Evolutionary conservation across 768 basidiomycete species (phyloP).

Genomic region (Amanita inopinata): DNA sequence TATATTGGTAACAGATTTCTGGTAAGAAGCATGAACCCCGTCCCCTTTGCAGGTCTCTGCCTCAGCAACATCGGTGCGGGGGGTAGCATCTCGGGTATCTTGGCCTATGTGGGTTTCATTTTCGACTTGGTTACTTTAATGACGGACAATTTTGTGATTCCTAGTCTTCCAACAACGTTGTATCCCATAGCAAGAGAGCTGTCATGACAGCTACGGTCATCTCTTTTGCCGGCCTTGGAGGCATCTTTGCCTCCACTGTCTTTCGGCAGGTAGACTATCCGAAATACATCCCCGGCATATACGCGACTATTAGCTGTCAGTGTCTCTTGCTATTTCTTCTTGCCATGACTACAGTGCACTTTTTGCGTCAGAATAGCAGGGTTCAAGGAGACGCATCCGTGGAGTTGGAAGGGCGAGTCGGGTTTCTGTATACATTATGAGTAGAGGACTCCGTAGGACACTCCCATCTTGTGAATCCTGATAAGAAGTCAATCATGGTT

Average conservation of each 20-base stretch:
- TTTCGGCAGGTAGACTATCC: slow-evolving; percentile 39
- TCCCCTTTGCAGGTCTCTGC: slow-evolving; percentile 29
- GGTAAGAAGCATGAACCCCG: slow-evolving; percentile 4
- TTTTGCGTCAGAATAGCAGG: slow-evolving; percentile 25
- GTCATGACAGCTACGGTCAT: slow-evolving; percentile 37
- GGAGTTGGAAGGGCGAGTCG: slow-evolving; percentile 24
- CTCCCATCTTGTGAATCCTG: too few species aligned
- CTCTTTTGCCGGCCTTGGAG: slow-evolving; percentile 39
- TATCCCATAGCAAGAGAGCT: slow-evolving; percentile 40
- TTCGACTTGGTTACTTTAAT: not conserved
- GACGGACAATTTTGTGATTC: slow-evolving; percentile 1
- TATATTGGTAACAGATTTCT: not conserved
- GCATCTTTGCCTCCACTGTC: slow-evolving; percentile 35
- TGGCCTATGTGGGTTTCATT: slow-evolving; percentile 34
- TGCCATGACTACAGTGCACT: slow-evolving; percentile 28
- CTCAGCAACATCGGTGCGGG: slow-evolving; percentile 34
- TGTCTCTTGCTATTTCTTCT: slow-evolving; percentile 31
- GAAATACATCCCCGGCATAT: slow-evolving; percentile 36
- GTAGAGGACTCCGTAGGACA: not conserved
- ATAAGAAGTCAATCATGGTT: too few species aligned
- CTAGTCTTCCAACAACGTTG: slow-evolving; percentile 40
- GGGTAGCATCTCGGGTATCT: slow-evolving; percentile 36
- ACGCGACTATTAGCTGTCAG: slow-evolving; percentile 36
- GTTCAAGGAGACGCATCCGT: slow-evolving; percentile 16
- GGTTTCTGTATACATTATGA: slow-evolving; percentile 34